Evolutionary conservation across 176 grass and related monocot species (phyloP), one percentile per base, ranked within the genome.

Genomic region (Panicum miliaceum): DNA sequence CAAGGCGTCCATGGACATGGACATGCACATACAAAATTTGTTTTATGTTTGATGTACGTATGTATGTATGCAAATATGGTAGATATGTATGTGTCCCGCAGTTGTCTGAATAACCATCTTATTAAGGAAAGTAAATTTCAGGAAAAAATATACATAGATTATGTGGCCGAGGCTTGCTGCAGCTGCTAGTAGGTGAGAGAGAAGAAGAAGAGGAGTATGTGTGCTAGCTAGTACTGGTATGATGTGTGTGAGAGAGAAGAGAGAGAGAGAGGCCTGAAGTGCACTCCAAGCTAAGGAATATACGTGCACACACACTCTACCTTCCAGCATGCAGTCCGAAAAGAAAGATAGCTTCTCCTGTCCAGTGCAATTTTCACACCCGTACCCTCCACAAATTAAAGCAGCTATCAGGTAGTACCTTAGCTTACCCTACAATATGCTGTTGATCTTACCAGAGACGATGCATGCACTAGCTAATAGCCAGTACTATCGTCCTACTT

Each of bases 211-310:
- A 20, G 0, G 15, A 23, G 64, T 38, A 42, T 76, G 25, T 46
- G 7, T 6, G 29, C 42, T 58, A 65, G n/a, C 22, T 61, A 53
- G 14, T 62, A 68, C 67, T 71, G 38, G 72, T 57, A 84, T 71
- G 71, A 50, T 40, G 75, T 40, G 26, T 26, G 68, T 15, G 5
- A 7, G 66, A 71, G 22, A 12, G 10, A 26, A 79, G 73, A 77
- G 77, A 46, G 84, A 82, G 80, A 75, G 84, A 87, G 67, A 82
- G 68, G 42, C 71, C 75, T 97, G 91, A 93, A 93, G 94, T 97
- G 92, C 92, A 97, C 94, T 97, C 92, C 93, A 97, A 97, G 94
- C 71, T 16, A 72, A 71, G 67, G 40, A 70, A 45, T 12, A 42
- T 23, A 41, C 10, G 22, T 40, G 8, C 16, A 89, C 65, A 71